Percentiles rank a stretch among this genome's conserved stretches.
phyloP scores from a whole-genome alignment of 352 stramenopile genomes.

The Phytophthora cajani region DNA sequence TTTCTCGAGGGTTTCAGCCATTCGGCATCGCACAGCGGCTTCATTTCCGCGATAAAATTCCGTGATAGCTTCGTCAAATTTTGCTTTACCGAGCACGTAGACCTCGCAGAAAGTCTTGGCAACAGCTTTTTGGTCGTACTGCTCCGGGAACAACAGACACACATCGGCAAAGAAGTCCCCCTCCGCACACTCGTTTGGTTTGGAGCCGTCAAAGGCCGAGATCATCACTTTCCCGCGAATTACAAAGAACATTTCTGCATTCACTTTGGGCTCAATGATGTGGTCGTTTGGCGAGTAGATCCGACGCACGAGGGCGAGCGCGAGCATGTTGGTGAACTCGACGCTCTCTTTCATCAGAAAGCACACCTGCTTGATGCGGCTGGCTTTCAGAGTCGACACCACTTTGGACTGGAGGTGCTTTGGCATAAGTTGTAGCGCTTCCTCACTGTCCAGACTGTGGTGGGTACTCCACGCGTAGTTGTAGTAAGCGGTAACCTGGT shows the following conservation, averaged over 20 bases:
- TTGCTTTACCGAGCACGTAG: slow-evolving; percentile 70
- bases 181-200: slow-evolving; percentile 51
- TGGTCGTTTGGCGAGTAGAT: slow-evolving; percentile 65
- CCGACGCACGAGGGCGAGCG: slow-evolving; percentile 52
- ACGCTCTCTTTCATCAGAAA: slow-evolving; percentile 74
- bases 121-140: slow-evolving; percentile 67
- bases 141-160: slow-evolving; percentile 59
- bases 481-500: slow-evolving; percentile 71
- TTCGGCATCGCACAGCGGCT: slow-evolving; percentile 32
- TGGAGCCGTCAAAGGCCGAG: slow-evolving; percentile 49
- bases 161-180: slow-evolving; percentile 72
- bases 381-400: slow-evolving; percentile 65
- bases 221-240: slow-evolving; percentile 63
- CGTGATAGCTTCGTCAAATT: slow-evolving; percentile 61
- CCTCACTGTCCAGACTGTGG: slow-evolving; percentile 65
- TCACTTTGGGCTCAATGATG: slow-evolving; percentile 77
- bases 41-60: slow-evolving; percentile 63
- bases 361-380: slow-evolving; percentile 69
- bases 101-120: slow-evolving; percentile 86
- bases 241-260: slow-evolving; percentile 77
- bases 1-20: slow-evolving; percentile 60
- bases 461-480: slow-evolving; percentile 71
- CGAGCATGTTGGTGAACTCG: slow-evolving; percentile 72
- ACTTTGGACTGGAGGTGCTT: slow-evolving; percentile 68
- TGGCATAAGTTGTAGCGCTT: slow-evolving; percentile 55